These are phyloP conservation scores for Penicillium vulpinum DNA, from an alignment of 2,329 filamentous ascomycete genomes.

Conservation along the genomic window DNA sequence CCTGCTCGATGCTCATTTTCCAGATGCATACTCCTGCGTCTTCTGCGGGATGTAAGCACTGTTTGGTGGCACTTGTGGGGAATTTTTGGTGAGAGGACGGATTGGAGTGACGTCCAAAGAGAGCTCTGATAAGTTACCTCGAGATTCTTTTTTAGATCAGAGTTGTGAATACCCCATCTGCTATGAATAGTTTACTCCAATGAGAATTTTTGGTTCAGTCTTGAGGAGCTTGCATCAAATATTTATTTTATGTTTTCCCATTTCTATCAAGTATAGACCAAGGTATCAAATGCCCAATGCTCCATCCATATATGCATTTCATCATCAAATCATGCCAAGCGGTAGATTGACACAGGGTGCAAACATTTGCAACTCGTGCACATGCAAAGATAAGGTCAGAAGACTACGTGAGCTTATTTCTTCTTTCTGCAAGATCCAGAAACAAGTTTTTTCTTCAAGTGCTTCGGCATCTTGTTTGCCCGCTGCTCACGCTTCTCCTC, in stretches of 20 bases:
- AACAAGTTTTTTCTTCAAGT: slow-evolving; percentile 72
- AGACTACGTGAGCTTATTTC: slow-evolving; percentile 29
- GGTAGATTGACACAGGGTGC: slow-evolving; percentile 11
- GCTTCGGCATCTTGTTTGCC: slow-evolving; percentile 94
- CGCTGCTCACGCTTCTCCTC: slow-evolving; percentile 93
- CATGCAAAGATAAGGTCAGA: slow-evolving; percentile 15
- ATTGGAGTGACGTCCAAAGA: slow-evolving; percentile 41
- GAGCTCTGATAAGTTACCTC: slow-evolving; percentile 41
- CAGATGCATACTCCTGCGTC: slow-evolving; percentile 35
- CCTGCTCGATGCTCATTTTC: slow-evolving; percentile 1
- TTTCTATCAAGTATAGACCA: slow-evolving; percentile 23
- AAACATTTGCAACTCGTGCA: slow-evolving; percentile 16
- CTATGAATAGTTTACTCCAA: background rate
- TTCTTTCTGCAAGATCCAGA: slow-evolving; percentile 36
- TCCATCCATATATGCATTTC: slow-evolving; percentile 29
- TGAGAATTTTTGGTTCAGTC: background rate
- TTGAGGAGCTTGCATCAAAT: slow-evolving; percentile 1
- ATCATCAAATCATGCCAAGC: slow-evolving; percentile 34
- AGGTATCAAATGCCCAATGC: slow-evolving; percentile 32
- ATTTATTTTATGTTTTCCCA: slow-evolving; percentile 2
- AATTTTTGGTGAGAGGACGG: slow-evolving; percentile 7
- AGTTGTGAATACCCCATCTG: background rate
- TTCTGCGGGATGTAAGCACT: slow-evolving; percentile 34
- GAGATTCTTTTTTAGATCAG: background rate
- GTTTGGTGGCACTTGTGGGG: background rate